A percentile compares a stretch with the other conserved stretches of the same genome.
Conservation (phyloP, 352 stramenopile species). For the Phytophthora uliginosa region DNA sequence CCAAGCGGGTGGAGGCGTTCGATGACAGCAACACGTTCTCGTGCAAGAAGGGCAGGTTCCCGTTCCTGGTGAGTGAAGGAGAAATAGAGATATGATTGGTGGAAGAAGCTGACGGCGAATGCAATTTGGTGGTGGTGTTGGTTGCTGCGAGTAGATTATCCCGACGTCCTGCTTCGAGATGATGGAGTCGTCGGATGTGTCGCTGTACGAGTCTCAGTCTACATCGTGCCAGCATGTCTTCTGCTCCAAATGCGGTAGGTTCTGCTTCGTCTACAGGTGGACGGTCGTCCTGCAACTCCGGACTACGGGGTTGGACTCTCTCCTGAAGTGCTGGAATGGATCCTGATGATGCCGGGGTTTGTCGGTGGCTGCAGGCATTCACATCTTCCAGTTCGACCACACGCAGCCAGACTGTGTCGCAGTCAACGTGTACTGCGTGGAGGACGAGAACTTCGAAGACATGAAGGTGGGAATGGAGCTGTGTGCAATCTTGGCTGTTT, state of each 20-base stretch:
- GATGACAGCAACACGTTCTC: constrained; percentile 87
- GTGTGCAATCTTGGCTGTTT: constrained; percentile 8
- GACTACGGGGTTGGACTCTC: constrained; percentile 21
- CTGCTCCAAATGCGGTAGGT: constrained; percentile 79
- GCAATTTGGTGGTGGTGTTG: constrained; percentile 2
- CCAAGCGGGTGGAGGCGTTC: constrained; percentile 82
- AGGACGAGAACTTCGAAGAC: constrained; percentile 86
- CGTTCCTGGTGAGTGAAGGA: constrained; percentile 63
- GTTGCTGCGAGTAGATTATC: constrained; percentile 52
- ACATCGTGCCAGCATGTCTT: constrained; percentile 84
- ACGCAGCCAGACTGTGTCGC: constrained; percentile 73
- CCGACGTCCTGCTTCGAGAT: constrained; percentile 86
- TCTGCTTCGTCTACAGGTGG: constrained; percentile 17
- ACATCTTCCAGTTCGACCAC: constrained; percentile 90
- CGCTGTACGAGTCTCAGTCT: constrained; percentile 77
- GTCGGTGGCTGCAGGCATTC: constrained; percentile 53
- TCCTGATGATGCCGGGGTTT: not conserved
- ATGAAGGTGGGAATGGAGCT: constrained; percentile 59
- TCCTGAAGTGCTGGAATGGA: constrained; percentile 7
- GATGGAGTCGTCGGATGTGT: constrained; percentile 70
- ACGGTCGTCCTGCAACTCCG: constrained; percentile 2
- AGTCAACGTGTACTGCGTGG: constrained; percentile 86
- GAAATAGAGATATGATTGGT: not conserved
- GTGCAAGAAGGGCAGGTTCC: constrained; percentile 86
- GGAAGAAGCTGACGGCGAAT: constrained; percentile 2